Evolutionary conservation across 345 rosid genomes (phyloP).

Genomic region (Dimocarpus longan): DNA sequence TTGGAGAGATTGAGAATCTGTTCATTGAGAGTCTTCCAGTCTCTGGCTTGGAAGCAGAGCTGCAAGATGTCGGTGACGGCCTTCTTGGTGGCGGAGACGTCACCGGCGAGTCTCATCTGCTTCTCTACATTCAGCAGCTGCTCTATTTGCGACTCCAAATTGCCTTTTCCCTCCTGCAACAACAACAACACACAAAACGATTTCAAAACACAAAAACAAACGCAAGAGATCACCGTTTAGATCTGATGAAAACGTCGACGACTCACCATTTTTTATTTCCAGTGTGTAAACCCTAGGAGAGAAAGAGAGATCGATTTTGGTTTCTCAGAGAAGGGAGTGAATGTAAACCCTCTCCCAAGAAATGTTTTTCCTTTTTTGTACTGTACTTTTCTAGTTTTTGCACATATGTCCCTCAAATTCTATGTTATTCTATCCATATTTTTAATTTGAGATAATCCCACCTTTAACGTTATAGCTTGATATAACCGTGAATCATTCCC

Average conservation of each 20-base stretch:
- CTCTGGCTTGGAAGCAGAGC: constrained; percentile 85
- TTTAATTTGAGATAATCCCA: too few relatives aligned
- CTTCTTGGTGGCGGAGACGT: constrained; percentile 76
- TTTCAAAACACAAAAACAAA: neutral
- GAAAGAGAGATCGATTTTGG: neutral
- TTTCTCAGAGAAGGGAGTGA: neutral
- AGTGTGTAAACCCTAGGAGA: constrained; percentile 14
- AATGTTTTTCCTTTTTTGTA: neutral
- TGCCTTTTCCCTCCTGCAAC: constrained; percentile 50
- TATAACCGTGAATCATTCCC: too few relatives aligned
- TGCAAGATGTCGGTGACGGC: constrained; percentile 71
- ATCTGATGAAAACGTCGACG: constrained; percentile 10
- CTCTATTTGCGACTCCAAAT: constrained; percentile 66
- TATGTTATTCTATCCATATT: neutral
- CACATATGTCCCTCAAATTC: neutral
- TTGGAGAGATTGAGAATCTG: constrained; percentile 78
- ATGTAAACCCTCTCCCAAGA: constrained; percentile 6
- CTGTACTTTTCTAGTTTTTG: neutral
- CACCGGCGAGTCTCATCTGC: constrained; percentile 80
- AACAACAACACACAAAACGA: neutral
- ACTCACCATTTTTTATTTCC: constrained; percentile 27
- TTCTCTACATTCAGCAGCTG: constrained; percentile 76
- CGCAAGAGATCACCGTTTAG: neutral
- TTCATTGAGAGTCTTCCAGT: constrained; percentile 76
- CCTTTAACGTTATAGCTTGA: too few relatives aligned